Evolutionary conservation across 2,329 filamentous ascomycete species (phyloP).

Genomic region (Aspergillus fructus): DNA sequence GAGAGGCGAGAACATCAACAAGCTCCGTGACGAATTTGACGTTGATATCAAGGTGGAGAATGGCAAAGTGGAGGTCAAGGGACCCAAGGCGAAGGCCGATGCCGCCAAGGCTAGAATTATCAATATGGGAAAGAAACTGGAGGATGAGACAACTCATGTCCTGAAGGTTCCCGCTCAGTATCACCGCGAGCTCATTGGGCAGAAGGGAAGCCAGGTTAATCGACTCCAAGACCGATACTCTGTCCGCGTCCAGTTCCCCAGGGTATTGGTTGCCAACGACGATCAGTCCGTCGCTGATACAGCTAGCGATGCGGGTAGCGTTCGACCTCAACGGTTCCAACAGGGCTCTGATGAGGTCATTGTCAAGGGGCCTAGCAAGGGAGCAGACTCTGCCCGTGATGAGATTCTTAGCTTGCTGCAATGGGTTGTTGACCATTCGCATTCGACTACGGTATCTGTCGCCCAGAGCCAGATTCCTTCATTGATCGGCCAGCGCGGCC

Average conservation of each 20-base stretch:
- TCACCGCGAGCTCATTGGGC: slow-evolving; percentile 89
- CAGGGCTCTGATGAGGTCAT: slow-evolving; percentile 87
- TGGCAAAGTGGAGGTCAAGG: slow-evolving; percentile 92
- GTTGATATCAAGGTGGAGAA: slow-evolving; percentile 86
- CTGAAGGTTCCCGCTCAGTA: slow-evolving; percentile 92
- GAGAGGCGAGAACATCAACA: slow-evolving; percentile 67
- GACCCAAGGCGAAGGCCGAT: slow-evolving; percentile 91
- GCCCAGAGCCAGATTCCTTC: slow-evolving; percentile 92
- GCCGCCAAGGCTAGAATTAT: slow-evolving; percentile 79
- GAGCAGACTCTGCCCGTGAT: slow-evolving; percentile 86
- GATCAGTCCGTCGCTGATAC: slow-evolving; percentile 70
- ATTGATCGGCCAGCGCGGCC: slow-evolving; percentile 85
- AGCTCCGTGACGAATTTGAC: slow-evolving; percentile 67
- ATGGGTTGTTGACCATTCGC: slow-evolving; percentile 85
- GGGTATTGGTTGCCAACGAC: slow-evolving; percentile 57
- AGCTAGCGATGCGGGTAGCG: slow-evolving; percentile 62
- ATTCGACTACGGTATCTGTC: slow-evolving; percentile 75
- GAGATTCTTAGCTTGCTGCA: slow-evolving; percentile 87
- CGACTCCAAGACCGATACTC: slow-evolving; percentile 88
- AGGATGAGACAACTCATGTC: slow-evolving; percentile 83
- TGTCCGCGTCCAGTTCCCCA: slow-evolving; percentile 94
- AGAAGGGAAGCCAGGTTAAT: slow-evolving; percentile 84
- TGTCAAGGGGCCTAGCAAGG: slow-evolving; percentile 86
- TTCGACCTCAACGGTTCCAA: slow-evolving; percentile 62
- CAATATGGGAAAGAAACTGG: slow-evolving; percentile 74